Percentiles rank a stretch among this genome's conserved stretches.
phyloP scores from a whole-genome alignment of 305 asterid genomes.

The Fraxinus ornus region DNA sequence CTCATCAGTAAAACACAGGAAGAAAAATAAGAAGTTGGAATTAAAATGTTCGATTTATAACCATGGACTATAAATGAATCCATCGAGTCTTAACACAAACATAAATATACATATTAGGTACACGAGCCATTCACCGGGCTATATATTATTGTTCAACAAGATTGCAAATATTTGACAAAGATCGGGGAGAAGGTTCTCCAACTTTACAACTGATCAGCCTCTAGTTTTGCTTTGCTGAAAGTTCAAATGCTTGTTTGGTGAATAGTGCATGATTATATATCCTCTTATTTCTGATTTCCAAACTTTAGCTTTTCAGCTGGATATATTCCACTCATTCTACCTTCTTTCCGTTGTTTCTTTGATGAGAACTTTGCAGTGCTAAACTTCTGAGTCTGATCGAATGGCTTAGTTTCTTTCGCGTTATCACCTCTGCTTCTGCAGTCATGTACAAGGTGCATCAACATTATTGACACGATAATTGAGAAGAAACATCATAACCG shows the following conservation, averaged over 20 bases:
- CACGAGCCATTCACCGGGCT: neutral
- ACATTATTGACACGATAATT: neutral
- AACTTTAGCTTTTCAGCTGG: slow-evolving; percentile 62
- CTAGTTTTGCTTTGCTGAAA: neutral
- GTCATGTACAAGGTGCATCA: slow-evolving; percentile 13
- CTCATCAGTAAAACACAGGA: neutral
- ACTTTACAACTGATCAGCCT: neutral
- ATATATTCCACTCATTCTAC: slow-evolving; percentile 44
- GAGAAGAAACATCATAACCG: too few species aligned
- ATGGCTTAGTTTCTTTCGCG: slow-evolving; percentile 27
- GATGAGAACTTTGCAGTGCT: slow-evolving; percentile 34
- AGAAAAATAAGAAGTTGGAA: neutral
- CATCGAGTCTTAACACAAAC: too few species aligned
- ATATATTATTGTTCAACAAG: neutral
- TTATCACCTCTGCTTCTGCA: slow-evolving; percentile 42
- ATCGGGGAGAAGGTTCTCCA: neutral
- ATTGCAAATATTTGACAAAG: neutral
- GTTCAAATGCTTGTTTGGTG: neutral
- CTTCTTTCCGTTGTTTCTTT: slow-evolving; percentile 34
- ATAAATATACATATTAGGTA: too few species aligned
- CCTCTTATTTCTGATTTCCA: slow-evolving; percentile 25
- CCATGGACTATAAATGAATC: neutral
- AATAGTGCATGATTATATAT: neutral
- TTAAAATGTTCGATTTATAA: neutral
- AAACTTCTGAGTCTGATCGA: slow-evolving; percentile 22